Conservation (phyloP, 2,329 filamentous ascomycete genomes). For the Magnaporthales sp. region DNA sequence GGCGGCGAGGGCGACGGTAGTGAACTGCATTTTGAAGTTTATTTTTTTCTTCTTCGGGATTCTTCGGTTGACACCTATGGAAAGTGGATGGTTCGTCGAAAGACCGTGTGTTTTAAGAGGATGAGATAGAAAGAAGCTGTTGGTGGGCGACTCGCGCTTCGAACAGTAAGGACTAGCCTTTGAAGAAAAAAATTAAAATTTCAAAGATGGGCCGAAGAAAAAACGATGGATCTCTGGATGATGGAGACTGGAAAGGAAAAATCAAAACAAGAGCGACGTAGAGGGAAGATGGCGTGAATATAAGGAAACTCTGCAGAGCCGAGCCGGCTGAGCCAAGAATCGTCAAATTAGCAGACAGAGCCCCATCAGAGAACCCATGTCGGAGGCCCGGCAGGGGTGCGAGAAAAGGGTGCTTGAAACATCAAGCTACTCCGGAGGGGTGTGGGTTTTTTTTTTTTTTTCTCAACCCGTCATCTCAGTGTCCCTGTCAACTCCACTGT, state of each 20-base stretch:
- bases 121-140: constrained; percentile 11
- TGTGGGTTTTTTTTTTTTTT: constrained; percentile 14
- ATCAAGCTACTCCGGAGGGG: constrained; percentile 14
- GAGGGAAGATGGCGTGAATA: constrained; percentile 23
- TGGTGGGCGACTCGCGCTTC: constrained; percentile 36
- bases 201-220: constrained; percentile 18
- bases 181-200: constrained; percentile 11
- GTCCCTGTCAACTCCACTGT: neutral
- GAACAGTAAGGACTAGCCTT: constrained; percentile 38
- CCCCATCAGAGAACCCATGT: neutral
- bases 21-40: constrained; percentile 41
- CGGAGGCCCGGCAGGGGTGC: constrained; percentile 5
- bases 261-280: constrained; percentile 15
- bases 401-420: constrained; percentile 16
- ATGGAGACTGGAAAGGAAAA: constrained; percentile 17
- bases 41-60: constrained; percentile 12
- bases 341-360: constrained; percentile 15
- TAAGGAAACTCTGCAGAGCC: constrained; percentile 24
- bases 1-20: constrained; percentile 35
- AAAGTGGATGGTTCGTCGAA: neutral
- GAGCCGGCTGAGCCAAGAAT: constrained; percentile 24
- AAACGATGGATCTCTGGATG: constrained; percentile 12
- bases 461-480: constrained; percentile 9
- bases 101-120: neutral
- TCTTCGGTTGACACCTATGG: neutral